Conservation (phyloP, 345 rosid species). For the Ailanthus altissimus region DNA sequence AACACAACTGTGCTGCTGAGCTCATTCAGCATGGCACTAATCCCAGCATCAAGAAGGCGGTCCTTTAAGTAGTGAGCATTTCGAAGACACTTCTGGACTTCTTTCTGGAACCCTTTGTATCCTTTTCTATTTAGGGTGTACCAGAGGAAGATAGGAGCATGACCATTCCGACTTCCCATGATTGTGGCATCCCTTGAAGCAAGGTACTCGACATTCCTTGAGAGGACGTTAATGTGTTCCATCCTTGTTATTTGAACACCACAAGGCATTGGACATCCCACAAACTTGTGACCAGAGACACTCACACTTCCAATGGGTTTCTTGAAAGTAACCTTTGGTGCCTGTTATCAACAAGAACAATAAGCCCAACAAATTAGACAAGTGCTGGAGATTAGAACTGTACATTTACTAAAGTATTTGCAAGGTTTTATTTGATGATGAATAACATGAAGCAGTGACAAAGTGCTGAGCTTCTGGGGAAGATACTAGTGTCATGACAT, state of each 20-base stretch:
- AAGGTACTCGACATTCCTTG: slow-evolving; percentile 86
- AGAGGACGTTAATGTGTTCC: slow-evolving; percentile 78
- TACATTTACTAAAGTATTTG: neutral
- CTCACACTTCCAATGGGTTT: slow-evolving; percentile 97
- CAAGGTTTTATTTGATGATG: neutral
- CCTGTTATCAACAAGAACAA: slow-evolving; percentile 46
- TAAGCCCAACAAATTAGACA: neutral
- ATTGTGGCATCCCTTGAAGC: slow-evolving; percentile 99
- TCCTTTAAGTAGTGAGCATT: slow-evolving; percentile 90
- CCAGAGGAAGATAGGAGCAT: slow-evolving; percentile 97
- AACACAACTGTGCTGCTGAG: slow-evolving; percentile 95
- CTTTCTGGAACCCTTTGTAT: slow-evolving; percentile 92
- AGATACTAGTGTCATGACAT: neutral
- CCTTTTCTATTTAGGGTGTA: slow-evolving; percentile 90
- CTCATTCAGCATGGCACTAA: slow-evolving; percentile 92
- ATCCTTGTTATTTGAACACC: slow-evolving; percentile 92
- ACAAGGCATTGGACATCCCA: slow-evolving; percentile 98
- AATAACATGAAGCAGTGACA: neutral
- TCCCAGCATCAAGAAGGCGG: slow-evolving; percentile 58
- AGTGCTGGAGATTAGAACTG: neutral
- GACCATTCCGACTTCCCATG: slow-evolving; percentile 99
- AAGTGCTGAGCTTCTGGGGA: neutral
- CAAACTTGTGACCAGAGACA: slow-evolving; percentile 94
- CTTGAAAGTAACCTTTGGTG: slow-evolving; percentile 86
- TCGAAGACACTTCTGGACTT: slow-evolving; percentile 90